phyloP scores from a whole-genome alignment of 2,329 filamentous ascomycete species.

The Hymenoscyphus fructigenus region DNA sequence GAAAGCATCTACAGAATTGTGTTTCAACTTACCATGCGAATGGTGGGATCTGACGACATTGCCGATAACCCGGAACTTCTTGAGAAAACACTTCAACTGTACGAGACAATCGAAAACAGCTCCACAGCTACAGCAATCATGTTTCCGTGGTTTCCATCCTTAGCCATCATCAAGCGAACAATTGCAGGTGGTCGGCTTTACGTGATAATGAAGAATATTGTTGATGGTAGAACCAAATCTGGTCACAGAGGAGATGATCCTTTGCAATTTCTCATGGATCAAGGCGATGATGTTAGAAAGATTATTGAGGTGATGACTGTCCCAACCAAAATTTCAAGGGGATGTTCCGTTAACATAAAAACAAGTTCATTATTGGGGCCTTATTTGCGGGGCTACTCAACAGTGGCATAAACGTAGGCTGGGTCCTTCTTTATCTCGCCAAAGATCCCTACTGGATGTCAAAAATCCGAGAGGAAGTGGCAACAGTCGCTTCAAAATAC shows the following conservation, averaged over 20 bases:
- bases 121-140: constrained; percentile 6
- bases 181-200: constrained; percentile 10
- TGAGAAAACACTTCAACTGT: constrained; percentile 9
- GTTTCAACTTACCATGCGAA: constrained; percentile 13
- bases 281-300: neutral
- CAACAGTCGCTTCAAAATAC: constrained; percentile 45
- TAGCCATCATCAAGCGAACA: constrained; percentile 12
- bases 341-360: neutral
- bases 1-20: constrained; percentile 12
- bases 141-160: constrained; percentile 10
- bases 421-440: constrained; percentile 42
- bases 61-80: constrained; percentile 8
- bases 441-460: constrained; percentile 47
- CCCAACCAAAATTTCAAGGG: neutral
- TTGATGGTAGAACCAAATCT: constrained; percentile 4
- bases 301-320: constrained; percentile 9
- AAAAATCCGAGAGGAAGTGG: constrained; percentile 48
- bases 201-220: constrained; percentile 8
- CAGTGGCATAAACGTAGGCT: constrained; percentile 12
- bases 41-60: constrained; percentile 14
- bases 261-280: constrained; percentile 10
- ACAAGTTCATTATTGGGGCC: constrained; percentile 9
- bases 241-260: constrained; percentile 10
- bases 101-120: constrained; percentile 7
- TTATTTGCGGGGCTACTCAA: constrained; percentile 10